A percentile compares a stretch with the other conserved stretches of the same genome.
These are phyloP conservation scores for Starmerella asiatica DNA, from an alignment of 805 yeast species.

Conservation along the genomic window DNA sequence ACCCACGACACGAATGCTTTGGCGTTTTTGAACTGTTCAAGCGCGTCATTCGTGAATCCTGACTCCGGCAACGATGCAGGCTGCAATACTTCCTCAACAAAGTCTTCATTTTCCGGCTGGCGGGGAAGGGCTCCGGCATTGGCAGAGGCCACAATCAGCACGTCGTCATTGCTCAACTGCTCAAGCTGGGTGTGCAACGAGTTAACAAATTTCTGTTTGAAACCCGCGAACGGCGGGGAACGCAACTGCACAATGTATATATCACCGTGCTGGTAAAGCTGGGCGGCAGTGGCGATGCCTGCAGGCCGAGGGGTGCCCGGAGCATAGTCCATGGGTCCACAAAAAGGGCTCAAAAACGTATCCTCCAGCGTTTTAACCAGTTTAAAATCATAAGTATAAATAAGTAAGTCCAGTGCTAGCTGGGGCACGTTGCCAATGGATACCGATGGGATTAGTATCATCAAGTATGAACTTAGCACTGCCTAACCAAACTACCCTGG, in stretches of 20 bases:
- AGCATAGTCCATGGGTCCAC: constrained; percentile 56
- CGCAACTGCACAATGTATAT: constrained; percentile 54
- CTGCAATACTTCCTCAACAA: background rate
- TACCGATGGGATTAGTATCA: constrained; percentile 55
- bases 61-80: constrained; percentile 24
- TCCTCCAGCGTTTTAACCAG: constrained; percentile 48
- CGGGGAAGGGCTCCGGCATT: constrained; percentile 35
- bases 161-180: constrained; percentile 11
- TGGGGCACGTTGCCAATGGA: constrained; percentile 89
- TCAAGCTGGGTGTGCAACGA: constrained; percentile 35
- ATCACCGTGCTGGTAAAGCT: constrained; percentile 31
- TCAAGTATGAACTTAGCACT: constrained; percentile 7
- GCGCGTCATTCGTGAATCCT: constrained; percentile 24
- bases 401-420: constrained; percentile 55
- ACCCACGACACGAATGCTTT: constrained; percentile 39
- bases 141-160: constrained; percentile 53
- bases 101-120: background rate
- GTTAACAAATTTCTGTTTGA: constrained; percentile 36
- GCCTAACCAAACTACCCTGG: too few species aligned
- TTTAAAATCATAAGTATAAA: constrained; percentile 45
- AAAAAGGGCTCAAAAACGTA: constrained; percentile 60
- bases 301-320: constrained; percentile 17
- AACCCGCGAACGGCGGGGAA: constrained; percentile 68
- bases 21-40: constrained; percentile 14
- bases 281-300: constrained; percentile 49